These are phyloP conservation scores for Trichosanthes cucumerina DNA, from an alignment of 306 rosid genomes.

Conservation along the genomic window DNA sequence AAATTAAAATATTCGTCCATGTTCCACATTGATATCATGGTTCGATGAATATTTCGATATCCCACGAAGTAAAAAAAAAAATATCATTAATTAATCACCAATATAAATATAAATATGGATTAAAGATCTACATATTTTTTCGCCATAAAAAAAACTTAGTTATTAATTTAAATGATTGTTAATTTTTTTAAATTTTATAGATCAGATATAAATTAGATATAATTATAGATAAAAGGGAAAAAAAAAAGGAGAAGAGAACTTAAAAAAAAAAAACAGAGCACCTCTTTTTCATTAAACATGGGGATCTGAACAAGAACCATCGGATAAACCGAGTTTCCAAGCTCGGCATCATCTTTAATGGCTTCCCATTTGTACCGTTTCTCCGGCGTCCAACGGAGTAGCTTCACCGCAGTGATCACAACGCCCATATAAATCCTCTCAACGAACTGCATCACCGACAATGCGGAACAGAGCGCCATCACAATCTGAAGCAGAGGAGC, in stretches of 20 bases:
- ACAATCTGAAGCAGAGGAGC: constrained; percentile 46
- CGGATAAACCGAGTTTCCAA: constrained; percentile 62
- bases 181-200: too few relatives aligned
- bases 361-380: constrained; percentile 76
- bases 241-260: too few relatives aligned
- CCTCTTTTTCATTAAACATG: constrained; percentile 94
- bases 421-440: constrained; percentile 73
- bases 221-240: background rate
- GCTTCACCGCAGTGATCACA: constrained; percentile 40
- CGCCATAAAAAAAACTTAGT: too few relatives aligned
- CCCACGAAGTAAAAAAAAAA: too few relatives aligned
- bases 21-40: too few relatives aligned
- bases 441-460: constrained; percentile 59
- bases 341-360: constrained; percentile 57
- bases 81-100: too few relatives aligned
- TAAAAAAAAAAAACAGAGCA: constrained; percentile 6
- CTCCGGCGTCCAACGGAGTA: constrained; percentile 55
- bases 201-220: too few relatives aligned
- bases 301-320: constrained; percentile 81
- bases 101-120: too few relatives aligned
- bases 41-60: too few relatives aligned
- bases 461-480: constrained; percentile 42
- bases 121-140: too few relatives aligned
- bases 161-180: too few relatives aligned
- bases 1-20: too few relatives aligned